Conservation (phyloP, 2,329 filamentous ascomycete species). For the Clarireedia paspali region DNA sequence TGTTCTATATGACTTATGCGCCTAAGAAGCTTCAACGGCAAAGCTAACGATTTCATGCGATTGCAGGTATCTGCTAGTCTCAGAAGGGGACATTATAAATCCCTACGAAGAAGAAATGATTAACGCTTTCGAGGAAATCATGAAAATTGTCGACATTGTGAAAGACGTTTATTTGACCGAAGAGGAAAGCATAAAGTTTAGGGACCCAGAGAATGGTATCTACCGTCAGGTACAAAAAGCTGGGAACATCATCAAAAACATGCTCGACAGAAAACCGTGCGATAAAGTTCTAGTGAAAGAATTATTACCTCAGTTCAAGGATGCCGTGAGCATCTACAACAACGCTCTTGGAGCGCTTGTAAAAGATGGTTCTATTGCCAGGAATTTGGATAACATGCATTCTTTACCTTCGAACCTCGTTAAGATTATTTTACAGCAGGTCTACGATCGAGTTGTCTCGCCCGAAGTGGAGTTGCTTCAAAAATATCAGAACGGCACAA, state of each 20-base stretch:
- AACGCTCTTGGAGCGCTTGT: conserved; percentile 56
- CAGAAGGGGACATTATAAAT: conserved; percentile 72
- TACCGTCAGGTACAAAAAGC: conserved; percentile 72
- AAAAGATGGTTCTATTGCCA: conserved; percentile 61
- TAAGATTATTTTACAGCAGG: conserved; percentile 75
- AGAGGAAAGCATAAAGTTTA: conserved; percentile 58
- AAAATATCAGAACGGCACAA: conserved; percentile 82
- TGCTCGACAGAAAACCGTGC: not conserved
- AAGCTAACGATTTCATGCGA: not conserved
- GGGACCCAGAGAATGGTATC: conserved; percentile 65
- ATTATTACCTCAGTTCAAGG: conserved; percentile 59
- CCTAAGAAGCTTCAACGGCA: not conserved
- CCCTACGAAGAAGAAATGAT: conserved; percentile 72
- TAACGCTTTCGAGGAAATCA: conserved; percentile 67
- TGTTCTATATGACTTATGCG: not conserved
- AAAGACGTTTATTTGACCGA: conserved; percentile 71
- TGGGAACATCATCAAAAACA: conserved; percentile 14
- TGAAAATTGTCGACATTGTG: conserved; percentile 60
- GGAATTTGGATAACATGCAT: conserved; percentile 62
- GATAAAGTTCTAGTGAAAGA: conserved; percentile 57
- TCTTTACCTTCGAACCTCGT: conserved; percentile 65
- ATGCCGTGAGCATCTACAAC: conserved; percentile 73
- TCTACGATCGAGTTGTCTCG: conserved; percentile 87
- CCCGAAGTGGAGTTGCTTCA: conserved; percentile 76
- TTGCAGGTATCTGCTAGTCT: conserved; percentile 62